Base-by-base conservation (phyloP, 2,329 filamentous ascomycete genomes). In the Aspergillus ustus region DNA sequence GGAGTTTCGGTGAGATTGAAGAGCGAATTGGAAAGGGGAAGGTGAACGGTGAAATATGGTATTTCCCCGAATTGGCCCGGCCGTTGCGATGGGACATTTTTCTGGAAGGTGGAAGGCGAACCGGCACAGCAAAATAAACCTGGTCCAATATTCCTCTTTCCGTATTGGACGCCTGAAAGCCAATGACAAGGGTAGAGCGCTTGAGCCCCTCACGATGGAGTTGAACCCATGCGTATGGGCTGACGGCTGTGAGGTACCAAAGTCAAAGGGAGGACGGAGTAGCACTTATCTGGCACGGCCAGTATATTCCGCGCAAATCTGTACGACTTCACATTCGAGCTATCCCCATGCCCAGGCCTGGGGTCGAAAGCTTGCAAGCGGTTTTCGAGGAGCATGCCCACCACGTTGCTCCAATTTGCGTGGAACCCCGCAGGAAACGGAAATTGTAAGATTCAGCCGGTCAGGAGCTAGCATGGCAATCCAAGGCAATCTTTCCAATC, bases 401-500 rank as follows among this genome's bases (percentile, higher is more conserved):
- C n/a, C 28, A 43, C 51, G 20, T 43, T 46, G 44, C 17, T n/a
- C 37, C n/a, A 54, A 49, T 31, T 53, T 59, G 51, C 29, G 58
- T 29, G 46, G 25, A 52, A 60, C 58, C 58, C 52, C 58, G 40
- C 58, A 60, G 52, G 52, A 29, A 25, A 48, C 25, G 52, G 29
- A 44, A 29, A 13, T 7, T 45, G 28, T 44, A 53, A 54, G 45
- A 49, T 43, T 44, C 17, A 37, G 19, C 43, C 22, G 31, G 37
- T 25, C 34, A 50, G 11, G 46, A 51, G 25, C 46, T 52, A 54
- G 45, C 45, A 51, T 60, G 58, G 52, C 58, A 52, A 56, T 54
- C 58, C 29, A 51, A 45, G 15, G 31, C 37, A 25, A 6, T 7
- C 6, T 44, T 37, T 22, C 57, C 50, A 60, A 60, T 56, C 2